phyloP scores from a whole-genome alignment of 345 rosid genomes.

The Populus alba region DNA sequence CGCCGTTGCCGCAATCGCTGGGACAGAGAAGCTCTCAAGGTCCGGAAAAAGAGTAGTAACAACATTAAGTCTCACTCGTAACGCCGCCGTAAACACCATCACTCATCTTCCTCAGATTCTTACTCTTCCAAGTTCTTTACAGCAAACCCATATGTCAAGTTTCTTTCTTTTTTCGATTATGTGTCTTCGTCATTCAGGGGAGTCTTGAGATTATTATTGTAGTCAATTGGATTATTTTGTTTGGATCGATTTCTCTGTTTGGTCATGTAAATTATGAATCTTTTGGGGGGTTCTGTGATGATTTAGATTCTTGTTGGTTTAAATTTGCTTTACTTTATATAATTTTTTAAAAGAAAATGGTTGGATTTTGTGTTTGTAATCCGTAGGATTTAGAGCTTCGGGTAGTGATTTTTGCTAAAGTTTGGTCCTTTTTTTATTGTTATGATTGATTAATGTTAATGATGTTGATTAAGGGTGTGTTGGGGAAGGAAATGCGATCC shows the following conservation, averaged over 20 bases:
- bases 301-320: not conserved
- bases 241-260: not conserved
- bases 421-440: not conserved
- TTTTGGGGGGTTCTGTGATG: not conserved
- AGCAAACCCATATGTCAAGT: not conserved
- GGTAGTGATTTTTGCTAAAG: not conserved
- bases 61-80: slow-evolving; percentile 35
- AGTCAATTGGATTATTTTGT: not conserved
- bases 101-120: slow-evolving; percentile 35
- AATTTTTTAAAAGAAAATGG: not conserved
- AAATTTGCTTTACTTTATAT: not conserved
- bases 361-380: not conserved
- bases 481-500: not conserved
- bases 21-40: slow-evolving; percentile 60
- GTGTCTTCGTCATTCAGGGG: not conserved
- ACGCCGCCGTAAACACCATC: slow-evolving; percentile 57
- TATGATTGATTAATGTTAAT: not conserved
- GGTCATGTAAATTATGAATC: not conserved
- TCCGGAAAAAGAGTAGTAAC: slow-evolving; percentile 54
- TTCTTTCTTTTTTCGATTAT: not conserved
- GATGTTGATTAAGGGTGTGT: not conserved
- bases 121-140: slow-evolving; percentile 56
- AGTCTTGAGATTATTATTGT: not conserved
- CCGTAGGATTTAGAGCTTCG: not conserved
- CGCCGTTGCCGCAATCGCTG: slow-evolving; percentile 48